Percentiles rank a stretch among this genome's conserved stretches.
These are phyloP conservation scores for Solanum dulcamara DNA, from an alignment of 257 asterid genomes.

Conservation along the genomic window DNA sequence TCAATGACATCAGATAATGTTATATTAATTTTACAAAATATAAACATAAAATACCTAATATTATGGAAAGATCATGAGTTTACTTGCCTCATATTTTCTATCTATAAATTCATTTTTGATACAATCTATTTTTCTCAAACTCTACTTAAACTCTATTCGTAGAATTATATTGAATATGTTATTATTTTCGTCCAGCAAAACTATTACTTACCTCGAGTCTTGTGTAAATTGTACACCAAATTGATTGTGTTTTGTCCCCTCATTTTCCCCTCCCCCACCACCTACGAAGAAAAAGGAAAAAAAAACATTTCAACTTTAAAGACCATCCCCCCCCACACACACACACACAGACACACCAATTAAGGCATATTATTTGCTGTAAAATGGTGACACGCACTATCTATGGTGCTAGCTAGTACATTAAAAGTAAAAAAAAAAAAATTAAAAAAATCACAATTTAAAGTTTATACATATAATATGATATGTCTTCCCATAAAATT, in stretches of 20 bases:
- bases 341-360: no score
- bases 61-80: neutral
- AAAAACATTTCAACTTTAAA: neutral
- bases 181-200: neutral
- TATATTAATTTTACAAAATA: no score
- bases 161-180: no score
- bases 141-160: no score
- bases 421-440: neutral
- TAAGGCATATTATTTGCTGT: constrained; percentile 1
- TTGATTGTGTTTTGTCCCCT: neutral
- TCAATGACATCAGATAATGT: no score
- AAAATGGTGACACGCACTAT: neutral
- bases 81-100: neutral
- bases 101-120: no score
- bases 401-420: neutral
- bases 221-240: neutral
- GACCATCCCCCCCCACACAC: neutral
- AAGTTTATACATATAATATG: neutral
- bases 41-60: no score
- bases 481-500: neutral
- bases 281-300: neutral
- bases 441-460: neutral
- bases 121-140: no score
- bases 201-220: neutral
- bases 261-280: neutral